Evolutionary conservation across 163 green algal species (phyloP), one percentile per base, ranked within the genome.

Genomic region (Dunaliella salina): DNA sequence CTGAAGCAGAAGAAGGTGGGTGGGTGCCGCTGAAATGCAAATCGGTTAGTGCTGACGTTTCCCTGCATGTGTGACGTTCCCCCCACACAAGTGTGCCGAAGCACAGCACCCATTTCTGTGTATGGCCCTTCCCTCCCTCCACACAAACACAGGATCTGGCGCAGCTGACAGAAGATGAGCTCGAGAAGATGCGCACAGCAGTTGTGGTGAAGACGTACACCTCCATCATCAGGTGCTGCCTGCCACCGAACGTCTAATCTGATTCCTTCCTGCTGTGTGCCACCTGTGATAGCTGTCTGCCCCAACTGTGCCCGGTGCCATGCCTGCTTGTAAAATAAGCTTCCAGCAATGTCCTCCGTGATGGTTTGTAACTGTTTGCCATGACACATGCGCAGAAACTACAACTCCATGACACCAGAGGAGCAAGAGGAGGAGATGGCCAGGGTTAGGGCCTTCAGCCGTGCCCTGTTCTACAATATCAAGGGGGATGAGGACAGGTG

Each of bases 131-230:
- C 20, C 33, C 25, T 35, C 20, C 32, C n/a, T 50, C 40, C 40
- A 50, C 40, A 35, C 20, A 33, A 17, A 50, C 79, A 17, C 86
- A 86, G 78, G 83, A 84, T 69, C 33, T 87, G n/a, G 29, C 25
- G 18, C 22, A 84, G 13, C 32, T 90, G 78, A 87, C 63, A 1
- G 85, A 88, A 32, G 67, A 78, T 0, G 87, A 90, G 85, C 80
- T 90, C 40, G 87, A 88, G 32, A 88, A 87, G 79, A 80, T 90
- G n/a, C 88, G 88, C 33, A 89, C 85, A 13, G 85, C 88, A 35
- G 85, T 91, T 35, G 88, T 91, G 33, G 87, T 91, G 80, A 91
- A 89, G 50, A 91, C 88, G 3, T 85, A 88, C 80, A 88, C 71
- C 13, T 85, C 88, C 3, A 85, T 90, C 82, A 87, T 90, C 30